Conservation (phyloP, 148 eudicot genomes). For the Cornus suecica region DNA sequence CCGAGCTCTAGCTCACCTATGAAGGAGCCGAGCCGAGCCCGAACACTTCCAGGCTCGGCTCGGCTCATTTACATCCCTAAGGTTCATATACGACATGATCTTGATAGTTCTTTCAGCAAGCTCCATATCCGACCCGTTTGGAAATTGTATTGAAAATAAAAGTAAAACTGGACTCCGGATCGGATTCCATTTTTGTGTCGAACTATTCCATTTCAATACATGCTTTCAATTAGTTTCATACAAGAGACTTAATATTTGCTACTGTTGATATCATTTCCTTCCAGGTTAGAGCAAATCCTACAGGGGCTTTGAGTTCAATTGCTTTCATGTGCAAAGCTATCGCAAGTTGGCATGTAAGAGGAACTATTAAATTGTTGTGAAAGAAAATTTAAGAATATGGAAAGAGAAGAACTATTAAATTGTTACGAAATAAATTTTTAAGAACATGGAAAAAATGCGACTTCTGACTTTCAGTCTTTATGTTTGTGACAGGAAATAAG, state of each 20-base stretch:
- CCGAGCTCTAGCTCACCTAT: too few relatives aligned
- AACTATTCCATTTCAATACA: too few relatives aligned
- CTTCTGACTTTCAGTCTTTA: slow-evolving; percentile 1
- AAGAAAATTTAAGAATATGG: neutral
- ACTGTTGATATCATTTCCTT: slow-evolving; percentile 18
- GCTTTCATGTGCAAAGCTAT: slow-evolving; percentile 80
- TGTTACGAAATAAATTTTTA: neutral
- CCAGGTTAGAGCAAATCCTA: slow-evolving; percentile 89
- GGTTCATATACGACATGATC: too few relatives aligned
- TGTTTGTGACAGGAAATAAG: slow-evolving; percentile 70
- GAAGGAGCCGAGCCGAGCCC: too few relatives aligned
- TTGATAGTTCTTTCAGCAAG: too few relatives aligned
- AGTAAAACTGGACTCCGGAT: too few relatives aligned
- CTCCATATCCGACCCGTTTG: too few relatives aligned
- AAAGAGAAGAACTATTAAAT: neutral
- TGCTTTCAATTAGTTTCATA: slow-evolving; percentile 6
- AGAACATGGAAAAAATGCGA: neutral
- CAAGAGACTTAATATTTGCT: neutral
- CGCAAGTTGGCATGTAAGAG: slow-evolving; percentile 97
- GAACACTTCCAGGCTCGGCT: too few relatives aligned
- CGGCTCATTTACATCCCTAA: too few relatives aligned
- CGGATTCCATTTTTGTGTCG: too few relatives aligned
- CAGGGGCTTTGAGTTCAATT: slow-evolving; percentile 81
- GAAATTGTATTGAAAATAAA: too few relatives aligned
- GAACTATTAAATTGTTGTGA: neutral